Base-by-base conservation (phyloP, 1,284 basidiomycete genomes). In the Cryptococcus depauperatus region DNA sequence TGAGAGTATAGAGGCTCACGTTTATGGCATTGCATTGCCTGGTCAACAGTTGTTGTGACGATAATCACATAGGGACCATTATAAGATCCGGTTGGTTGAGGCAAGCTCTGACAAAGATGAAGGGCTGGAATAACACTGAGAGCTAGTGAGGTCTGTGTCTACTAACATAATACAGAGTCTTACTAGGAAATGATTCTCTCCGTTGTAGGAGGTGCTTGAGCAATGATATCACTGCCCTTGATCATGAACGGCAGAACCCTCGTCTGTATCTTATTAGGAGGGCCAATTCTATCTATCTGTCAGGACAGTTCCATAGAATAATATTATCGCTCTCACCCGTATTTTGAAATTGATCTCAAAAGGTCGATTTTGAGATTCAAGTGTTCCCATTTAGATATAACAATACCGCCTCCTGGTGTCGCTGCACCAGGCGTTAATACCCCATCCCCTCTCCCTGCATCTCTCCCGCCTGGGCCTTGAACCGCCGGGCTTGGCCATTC, bases 211-310 rank as follows among this genome's bases (percentile, higher is more conserved):
- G 93, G 93, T 10, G 93, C 93, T 72, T 98, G 93, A 5, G 92
- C 92, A 57, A 98, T 96, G 59, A 97, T 93, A 61, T 98, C 95
- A 35, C 87, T 81, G 8, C 90, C 68, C 48, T 87, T 82, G 40
- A 97, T 77, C 51, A 98, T 81, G 72, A 95, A 96, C 1, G 93
- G 93, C 45, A 98, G 76, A 33, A 93, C 91, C 44, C 92, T 82
- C 64, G 93, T 90, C 71, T 98, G 93, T 52, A 97, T 95, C 75
- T 97, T 98, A 72, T 96, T 97, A 5, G 93, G 93, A 4, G 93
- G 93, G 0, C 93, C 93, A 53, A 95, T 83, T 37, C 89, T 92
- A 39, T 29, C 29, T 19, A n/a, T n/a, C 30, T 13, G 13, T 45
- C 27, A 38, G 11, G 22, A 33, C 22, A 48, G 26, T 28, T 29